These are phyloP conservation scores for Exophiala aquamarina DNA, from an alignment of 2,329 filamentous ascomycete genomes.

Conservation along the genomic window DNA sequence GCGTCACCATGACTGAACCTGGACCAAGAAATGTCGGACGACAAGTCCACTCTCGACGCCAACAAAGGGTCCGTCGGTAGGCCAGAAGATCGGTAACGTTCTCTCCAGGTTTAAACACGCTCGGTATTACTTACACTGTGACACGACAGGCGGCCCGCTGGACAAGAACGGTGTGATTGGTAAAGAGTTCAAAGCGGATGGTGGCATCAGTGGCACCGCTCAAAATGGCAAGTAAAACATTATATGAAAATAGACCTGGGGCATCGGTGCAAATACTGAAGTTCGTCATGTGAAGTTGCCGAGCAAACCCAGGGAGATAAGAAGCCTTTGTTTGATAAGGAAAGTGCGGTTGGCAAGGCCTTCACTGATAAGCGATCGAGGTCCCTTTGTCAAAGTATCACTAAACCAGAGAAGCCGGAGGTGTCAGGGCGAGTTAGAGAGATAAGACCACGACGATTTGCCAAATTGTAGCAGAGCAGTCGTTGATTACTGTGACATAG, in stretches of 20 bases:
- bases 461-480: neutral
- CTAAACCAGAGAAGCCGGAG: constrained; percentile 25
- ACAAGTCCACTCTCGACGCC: constrained; percentile 22
- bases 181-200: constrained; percentile 20
- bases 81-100: constrained; percentile 11
- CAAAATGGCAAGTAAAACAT: neutral
- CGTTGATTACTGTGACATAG: constrained; percentile 21
- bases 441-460: neutral
- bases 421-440: too few species aligned
- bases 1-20: too few species aligned
- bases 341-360: constrained; percentile 17
- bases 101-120: neutral
- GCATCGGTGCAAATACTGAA: too few species aligned
- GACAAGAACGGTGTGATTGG: constrained; percentile 15
- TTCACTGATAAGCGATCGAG: constrained; percentile 17
- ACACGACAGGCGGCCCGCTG: constrained; percentile 14
- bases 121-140: neutral
- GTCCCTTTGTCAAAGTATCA: neutral
- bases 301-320: constrained; percentile 22
- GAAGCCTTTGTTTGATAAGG: constrained; percentile 22
- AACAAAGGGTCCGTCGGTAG: constrained; percentile 24
- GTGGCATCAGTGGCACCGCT: constrained; percentile 12
- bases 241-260: neutral
- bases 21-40: constrained; percentile 21
- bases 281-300: constrained; percentile 6